Evolutionary conservation across 139 green algal species (phyloP).

Genomic region (Coccomyxa sp.): DNA sequence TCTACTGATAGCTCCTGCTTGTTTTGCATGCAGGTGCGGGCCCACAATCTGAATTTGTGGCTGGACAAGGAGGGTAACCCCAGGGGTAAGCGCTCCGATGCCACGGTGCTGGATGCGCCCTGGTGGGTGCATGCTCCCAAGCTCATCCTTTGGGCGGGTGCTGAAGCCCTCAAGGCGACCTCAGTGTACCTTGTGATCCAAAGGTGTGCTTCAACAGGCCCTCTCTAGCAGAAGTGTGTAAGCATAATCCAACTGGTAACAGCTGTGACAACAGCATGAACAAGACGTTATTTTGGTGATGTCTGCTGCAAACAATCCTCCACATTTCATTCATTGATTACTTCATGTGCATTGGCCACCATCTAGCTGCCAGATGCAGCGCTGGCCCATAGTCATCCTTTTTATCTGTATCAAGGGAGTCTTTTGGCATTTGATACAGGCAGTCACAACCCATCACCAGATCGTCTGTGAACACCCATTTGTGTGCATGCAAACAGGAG

Average conservation of each 20-base stretch:
- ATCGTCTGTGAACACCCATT: not conserved
- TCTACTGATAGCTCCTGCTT: not conserved
- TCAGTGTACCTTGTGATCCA: not conserved
- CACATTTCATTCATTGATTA: not conserved
- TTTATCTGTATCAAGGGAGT: not conserved
- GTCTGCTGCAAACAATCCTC: not conserved
- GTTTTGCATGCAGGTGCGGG: conserved; percentile 5
- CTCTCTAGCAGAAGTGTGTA: not conserved
- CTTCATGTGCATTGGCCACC: not conserved
- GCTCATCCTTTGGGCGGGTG: not conserved
- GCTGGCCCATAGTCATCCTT: not conserved
- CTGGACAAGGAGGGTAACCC: not conserved
- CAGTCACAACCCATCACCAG: not conserved
- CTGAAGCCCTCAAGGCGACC: not conserved
- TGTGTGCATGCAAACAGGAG: not conserved
- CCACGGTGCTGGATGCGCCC: not conserved
- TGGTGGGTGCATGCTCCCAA: not conserved
- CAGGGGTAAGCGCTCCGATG: not conserved
- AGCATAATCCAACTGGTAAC: not conserved
- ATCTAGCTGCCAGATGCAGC: not conserved
- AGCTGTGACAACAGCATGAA: not conserved
- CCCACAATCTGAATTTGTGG: conserved; percentile 1
- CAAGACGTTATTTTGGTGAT: not conserved
- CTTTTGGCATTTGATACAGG: not conserved
- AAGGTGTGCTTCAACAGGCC: not conserved